Base-by-base conservation (phyloP, 768 basidiomycete genomes). In the Gloeophyllum trabeum region DNA sequence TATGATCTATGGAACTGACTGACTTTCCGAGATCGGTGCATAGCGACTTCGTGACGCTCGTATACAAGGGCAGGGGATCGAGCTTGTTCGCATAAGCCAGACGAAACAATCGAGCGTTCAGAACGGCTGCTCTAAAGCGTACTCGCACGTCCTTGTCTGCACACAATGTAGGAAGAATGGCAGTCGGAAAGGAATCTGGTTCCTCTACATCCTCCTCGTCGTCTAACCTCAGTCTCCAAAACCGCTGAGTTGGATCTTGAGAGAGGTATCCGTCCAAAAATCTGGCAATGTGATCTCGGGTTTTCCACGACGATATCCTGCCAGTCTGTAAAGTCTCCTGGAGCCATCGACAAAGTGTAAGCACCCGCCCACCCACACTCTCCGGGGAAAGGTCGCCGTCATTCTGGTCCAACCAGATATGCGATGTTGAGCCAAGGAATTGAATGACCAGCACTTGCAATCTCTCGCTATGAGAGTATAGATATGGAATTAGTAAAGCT, bases 131-230 rank as follows among this genome's bases (percentile, higher is more conserved):
- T 23, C 86, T 79, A 54, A 91, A 84, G 13, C 94, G 78, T 36
- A 96, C 83, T 24, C 91, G 76, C 16, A 85, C 76, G 54, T 98
- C 93, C 30, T 65, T 59, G 57, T 98, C 86, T n/a, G 60, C 53
- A 18, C 69, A 70, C 50, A 87, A 50, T 21, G 55, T 54, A 7
- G 75, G 73, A 24, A 88, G 65, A 24, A 77, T 54, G 49, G 49
- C 46, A 41, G 67, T 53, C 10, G 81, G 73, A 46, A 66, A 50
- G 13, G 49, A 45, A n/a, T 58, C 46, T 10, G 50, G 49, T 10
- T 55, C 46, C 0, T 62, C 61, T 24, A 63, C 55, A 34, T 63
- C 58, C 16, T 55, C 58, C 5, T 51, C 47, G 2, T 43, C 48
- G 28, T 30, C 28, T 7, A 30, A 50, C 12, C 46, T 46, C 21